phyloP scores from a whole-genome alignment of 495 filamentous ascomycete genomes.

The Lasiosphaeria hispida region DNA sequence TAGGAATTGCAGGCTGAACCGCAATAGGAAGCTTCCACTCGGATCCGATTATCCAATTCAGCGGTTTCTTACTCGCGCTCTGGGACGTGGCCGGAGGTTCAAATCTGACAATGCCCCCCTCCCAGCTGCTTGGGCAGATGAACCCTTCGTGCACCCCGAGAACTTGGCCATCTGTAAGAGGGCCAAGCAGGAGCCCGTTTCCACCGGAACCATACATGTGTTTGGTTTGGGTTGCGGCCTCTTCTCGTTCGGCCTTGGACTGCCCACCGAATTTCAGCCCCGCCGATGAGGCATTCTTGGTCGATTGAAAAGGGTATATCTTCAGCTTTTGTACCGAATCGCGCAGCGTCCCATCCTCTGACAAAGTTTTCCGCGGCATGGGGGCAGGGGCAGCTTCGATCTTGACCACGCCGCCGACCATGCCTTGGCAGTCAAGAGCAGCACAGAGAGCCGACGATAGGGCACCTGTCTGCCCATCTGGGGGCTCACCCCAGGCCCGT shows the following conservation, averaged over 20 bases:
- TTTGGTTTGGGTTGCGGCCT: slow-evolving; percentile 56
- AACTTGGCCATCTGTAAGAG: slow-evolving; percentile 84
- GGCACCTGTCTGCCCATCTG: slow-evolving; percentile 71
- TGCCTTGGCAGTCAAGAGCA: slow-evolving; percentile 62
- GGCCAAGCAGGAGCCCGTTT: slow-evolving; percentile 72
- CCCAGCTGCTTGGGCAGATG: slow-evolving; percentile 50
- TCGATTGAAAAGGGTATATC: slow-evolving; percentile 70
- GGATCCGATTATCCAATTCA: slow-evolving; percentile 73
- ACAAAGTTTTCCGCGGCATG: slow-evolving; percentile 27
- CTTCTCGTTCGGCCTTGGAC: slow-evolving; percentile 70
- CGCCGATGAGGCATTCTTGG: slow-evolving; percentile 50
- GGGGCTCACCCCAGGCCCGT: slow-evolving; percentile 78
- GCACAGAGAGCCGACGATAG: slow-evolving; percentile 74
- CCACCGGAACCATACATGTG: slow-evolving; percentile 55
- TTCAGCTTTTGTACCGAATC: slow-evolving; percentile 56
- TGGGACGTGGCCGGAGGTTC: slow-evolving; percentile 51
- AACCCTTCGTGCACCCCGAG: slow-evolving; percentile 49
- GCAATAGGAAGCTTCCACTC: slow-evolving; percentile 71
- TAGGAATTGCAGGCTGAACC: slow-evolving; percentile 65
- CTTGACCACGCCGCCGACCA: slow-evolving; percentile 85
- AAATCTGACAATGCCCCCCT: slow-evolving; percentile 76
- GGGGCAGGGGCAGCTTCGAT: slow-evolving; percentile 60
- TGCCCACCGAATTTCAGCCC: slow-evolving; percentile 88
- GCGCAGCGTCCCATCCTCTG: slow-evolving; percentile 30
- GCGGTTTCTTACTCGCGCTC: slow-evolving; percentile 47